phyloP scores from a whole-genome alignment of 805 yeast species.

The Millerago galiae region DNA sequence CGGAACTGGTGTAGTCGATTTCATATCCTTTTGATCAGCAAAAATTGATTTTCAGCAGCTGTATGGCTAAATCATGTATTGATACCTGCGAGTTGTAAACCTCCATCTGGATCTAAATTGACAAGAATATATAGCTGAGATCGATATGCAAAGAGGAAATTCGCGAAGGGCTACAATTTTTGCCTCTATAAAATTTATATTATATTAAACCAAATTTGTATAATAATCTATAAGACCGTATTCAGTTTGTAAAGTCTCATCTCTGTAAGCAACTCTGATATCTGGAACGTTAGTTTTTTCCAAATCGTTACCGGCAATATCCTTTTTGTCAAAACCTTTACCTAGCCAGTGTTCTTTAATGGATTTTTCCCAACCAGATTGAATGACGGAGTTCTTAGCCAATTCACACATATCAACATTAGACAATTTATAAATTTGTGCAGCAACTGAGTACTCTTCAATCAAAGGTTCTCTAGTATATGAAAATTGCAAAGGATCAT shows the following conservation, averaged over 20 bases:
- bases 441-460: conserved; percentile 25
- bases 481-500: conserved; percentile 95
- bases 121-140: too few relatives aligned
- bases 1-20: too few relatives aligned
- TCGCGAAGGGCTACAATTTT: too few relatives aligned
- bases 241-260: conserved; percentile 70
- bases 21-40: too few relatives aligned
- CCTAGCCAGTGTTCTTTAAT: conserved; percentile 94
- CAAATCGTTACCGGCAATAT: conserved; percentile 78
- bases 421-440: conserved; percentile 20
- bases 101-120: too few relatives aligned
- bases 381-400: conserved; percentile 86
- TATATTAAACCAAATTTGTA: conserved; percentile 13
- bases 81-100: background rate
- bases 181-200: background rate
- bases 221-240: conserved; percentile 61
- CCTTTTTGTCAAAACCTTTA: conserved; percentile 46
- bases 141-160: too few relatives aligned
- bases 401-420: conserved; percentile 53
- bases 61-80: too few relatives aligned
- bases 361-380: conserved; percentile 87
- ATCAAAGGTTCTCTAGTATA: conserved; percentile 78
- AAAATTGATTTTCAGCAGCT: too few relatives aligned
- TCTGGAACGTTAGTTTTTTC: conserved; percentile 95
- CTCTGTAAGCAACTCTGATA: conserved; percentile 76